Percentiles rank a stretch among this genome's conserved stretches.
Conservation (phyloP, 345 rosid species). For the Gynandropsis gynandra region DNA sequence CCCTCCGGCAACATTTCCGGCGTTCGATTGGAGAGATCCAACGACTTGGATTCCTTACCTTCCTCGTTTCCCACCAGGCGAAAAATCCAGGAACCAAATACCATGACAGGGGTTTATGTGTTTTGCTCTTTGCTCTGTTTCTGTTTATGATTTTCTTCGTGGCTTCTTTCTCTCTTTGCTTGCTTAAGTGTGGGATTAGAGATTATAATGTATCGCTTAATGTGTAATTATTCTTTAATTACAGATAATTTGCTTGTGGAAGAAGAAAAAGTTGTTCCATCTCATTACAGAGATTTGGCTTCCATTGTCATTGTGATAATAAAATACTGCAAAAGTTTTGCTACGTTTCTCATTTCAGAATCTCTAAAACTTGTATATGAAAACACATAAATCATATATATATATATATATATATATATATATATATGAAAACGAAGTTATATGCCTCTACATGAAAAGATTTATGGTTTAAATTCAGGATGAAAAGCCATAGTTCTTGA, state of each 20-base stretch:
- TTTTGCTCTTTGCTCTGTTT: slow-evolving; percentile 3
- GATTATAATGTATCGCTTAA: slow-evolving; percentile 6
- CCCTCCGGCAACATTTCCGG: slow-evolving; percentile 49
- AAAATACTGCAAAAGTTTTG: no score
- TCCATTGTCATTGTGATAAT: neutral
- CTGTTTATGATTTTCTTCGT: neutral
- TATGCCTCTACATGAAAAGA: no score
- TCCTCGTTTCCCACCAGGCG: slow-evolving; percentile 33
- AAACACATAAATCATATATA: no score
- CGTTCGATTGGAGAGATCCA: slow-evolving; percentile 47
- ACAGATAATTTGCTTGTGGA: slow-evolving; percentile 16
- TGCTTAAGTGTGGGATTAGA: slow-evolving; percentile 12
- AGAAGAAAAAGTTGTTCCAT: slow-evolving; percentile 9
- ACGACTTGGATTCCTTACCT: slow-evolving; percentile 58
- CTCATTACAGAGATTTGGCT: neutral
- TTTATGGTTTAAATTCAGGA: no score
- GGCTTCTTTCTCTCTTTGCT: neutral
- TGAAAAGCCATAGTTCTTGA: neutral
- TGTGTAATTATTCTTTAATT: slow-evolving; percentile 21
- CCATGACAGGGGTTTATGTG: neutral
- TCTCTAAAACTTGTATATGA: no score
- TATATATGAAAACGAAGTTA: neutral
- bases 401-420: no score
- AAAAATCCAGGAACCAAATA: slow-evolving; percentile 1
- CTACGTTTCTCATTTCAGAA: no score